A percentile compares a stretch with the other conserved stretches of the same genome.
phyloP scores from a whole-genome alignment of 108 stramenopile species.

The Heterococcus sp. region DNA sequence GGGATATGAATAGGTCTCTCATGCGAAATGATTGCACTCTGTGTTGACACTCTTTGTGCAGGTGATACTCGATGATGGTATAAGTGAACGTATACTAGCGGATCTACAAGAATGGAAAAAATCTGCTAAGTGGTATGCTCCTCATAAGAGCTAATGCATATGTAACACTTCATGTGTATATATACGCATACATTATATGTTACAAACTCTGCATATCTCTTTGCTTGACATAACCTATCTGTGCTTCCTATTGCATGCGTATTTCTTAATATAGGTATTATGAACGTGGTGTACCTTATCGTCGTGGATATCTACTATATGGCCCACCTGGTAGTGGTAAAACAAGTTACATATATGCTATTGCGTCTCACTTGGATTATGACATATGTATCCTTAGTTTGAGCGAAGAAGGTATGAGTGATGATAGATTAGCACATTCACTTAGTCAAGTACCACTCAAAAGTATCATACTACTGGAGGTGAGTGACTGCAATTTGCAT shows the following conservation, averaged over 20 bases:
- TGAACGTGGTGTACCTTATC: conserved; percentile 24
- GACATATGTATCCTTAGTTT: conserved; percentile 37
- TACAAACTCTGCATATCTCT: too few species aligned
- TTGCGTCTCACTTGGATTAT: conserved; percentile 24
- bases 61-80: conserved; percentile 7
- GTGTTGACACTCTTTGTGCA: too few species aligned
- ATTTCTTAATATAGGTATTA: background rate
- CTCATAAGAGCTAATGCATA: too few species aligned
- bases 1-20: too few species aligned
- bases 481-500: too few species aligned
- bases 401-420: conserved; percentile 19
- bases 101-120: conserved; percentile 13
- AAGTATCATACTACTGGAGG: conserved; percentile 9
- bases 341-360: conserved; percentile 11
- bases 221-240: too few species aligned
- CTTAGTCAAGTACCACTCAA: conserved; percentile 11
- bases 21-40: too few species aligned
- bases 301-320: conserved; percentile 33
- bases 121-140: conserved; percentile 25
- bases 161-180: too few species aligned
- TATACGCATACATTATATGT: too few species aligned
- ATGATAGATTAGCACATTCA: conserved; percentile 30
- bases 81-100: background rate
- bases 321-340: conserved; percentile 37
- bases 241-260: too few species aligned